Evolutionary conservation across 768 basidiomycete species (phyloP).

Genomic region (Trametes punicea): DNA sequence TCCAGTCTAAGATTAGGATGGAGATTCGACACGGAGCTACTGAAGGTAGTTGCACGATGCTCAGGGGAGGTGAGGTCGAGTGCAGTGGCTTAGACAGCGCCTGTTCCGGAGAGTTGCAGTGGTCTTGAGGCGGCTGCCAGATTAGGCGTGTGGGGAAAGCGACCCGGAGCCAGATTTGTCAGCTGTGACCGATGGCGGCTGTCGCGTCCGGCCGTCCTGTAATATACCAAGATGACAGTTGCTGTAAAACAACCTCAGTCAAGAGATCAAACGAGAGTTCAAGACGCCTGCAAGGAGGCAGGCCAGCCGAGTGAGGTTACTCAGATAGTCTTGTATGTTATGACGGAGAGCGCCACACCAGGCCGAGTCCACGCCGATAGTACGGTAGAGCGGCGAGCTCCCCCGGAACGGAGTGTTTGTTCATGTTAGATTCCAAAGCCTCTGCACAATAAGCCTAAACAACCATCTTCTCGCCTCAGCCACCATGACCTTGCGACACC

Average conservation of each 20-base stretch:
- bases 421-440: constrained; percentile 30
- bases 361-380: neutral
- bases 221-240: no score
- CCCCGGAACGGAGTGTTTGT: constrained; percentile 14
- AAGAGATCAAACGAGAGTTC: neutral
- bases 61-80: constrained; percentile 7
- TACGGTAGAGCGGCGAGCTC: neutral
- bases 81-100: constrained; percentile 10
- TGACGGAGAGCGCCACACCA: no score
- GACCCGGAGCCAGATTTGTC: constrained; percentile 18
- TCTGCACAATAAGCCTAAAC: constrained; percentile 33
- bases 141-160: constrained; percentile 3
- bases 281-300: neutral
- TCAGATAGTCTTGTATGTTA: no score
- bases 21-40: neutral
- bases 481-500: constrained; percentile 53
- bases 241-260: no score
- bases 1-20: constrained; percentile 4
- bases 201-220: neutral
- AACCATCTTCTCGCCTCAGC: constrained; percentile 9
- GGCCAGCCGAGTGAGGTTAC: no score
- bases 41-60: constrained; percentile 1
- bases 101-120: neutral
- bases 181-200: constrained; percentile 6
- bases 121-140: constrained; percentile 1